Percentiles rank a stretch among this genome's conserved stretches.
Conservation (phyloP, 1,284 basidiomycete genomes). For the Cutaneotrichosporon sp. region DNA sequence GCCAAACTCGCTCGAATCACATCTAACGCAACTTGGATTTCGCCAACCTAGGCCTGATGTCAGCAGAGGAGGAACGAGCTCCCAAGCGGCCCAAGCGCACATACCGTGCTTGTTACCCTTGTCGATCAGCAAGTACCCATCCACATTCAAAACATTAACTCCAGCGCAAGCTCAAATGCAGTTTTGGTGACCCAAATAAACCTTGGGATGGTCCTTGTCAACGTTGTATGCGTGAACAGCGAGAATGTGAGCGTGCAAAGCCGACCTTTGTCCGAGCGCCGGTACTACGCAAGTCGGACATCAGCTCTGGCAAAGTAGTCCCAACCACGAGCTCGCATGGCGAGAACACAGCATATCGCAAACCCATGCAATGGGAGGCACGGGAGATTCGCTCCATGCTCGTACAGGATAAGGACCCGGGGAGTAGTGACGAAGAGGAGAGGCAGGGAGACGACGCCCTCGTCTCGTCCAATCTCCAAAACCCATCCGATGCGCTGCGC, state of each 20-base stretch:
- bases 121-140: constrained; percentile 11
- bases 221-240: constrained; percentile 20
- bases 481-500: constrained; percentile 20
- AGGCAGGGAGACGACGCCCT: constrained; percentile 12
- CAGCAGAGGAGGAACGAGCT: neutral
- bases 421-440: constrained; percentile 12
- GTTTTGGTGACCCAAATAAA: constrained; percentile 22
- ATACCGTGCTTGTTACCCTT: constrained; percentile 22
- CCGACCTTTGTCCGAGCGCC: constrained; percentile 14
- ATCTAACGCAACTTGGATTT: too few relatives aligned
- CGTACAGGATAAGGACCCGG: neutral
- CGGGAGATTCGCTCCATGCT: neutral
- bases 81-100: constrained; percentile 20
- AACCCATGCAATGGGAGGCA: neutral
- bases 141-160: neutral
- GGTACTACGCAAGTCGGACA: constrained; percentile 2
- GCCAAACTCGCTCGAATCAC: neutral
- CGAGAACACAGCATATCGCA: neutral
- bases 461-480: constrained; percentile 18
- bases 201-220: constrained; percentile 25
- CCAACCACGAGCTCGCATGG: neutral
- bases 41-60: neutral
- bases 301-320: neutral
- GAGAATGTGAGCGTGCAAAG: constrained; percentile 19
- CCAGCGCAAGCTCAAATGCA: constrained; percentile 26